Conservation (phyloP, 805 yeast species). For the Groenewaldozyma tartarivorans region DNA sequence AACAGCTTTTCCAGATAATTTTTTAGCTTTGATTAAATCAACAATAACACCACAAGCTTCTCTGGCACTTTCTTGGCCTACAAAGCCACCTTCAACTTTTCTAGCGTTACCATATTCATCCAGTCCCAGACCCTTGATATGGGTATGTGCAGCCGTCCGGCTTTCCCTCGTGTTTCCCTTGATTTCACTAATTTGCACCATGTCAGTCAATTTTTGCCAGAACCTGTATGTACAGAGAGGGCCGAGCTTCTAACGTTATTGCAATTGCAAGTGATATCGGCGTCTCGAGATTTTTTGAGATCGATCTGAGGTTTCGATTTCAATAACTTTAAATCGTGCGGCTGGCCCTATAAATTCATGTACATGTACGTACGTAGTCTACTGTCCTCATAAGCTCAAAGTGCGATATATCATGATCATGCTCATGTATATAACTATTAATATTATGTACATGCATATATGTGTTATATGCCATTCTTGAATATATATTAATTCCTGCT, state of each 20-base stretch:
- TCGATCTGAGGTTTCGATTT: too few species aligned
- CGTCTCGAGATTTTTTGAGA: too few species aligned
- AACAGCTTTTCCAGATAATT: constrained; percentile 93
- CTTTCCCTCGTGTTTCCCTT: constrained; percentile 49
- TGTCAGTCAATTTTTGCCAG: constrained; percentile 18
- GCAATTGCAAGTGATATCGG: too few species aligned
- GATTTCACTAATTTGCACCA: constrained; percentile 76
- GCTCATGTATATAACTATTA: too few species aligned
- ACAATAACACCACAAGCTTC: constrained; percentile 91
- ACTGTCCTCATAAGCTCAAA: too few species aligned
- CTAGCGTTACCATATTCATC: constrained; percentile 86
- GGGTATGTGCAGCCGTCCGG: constrained; percentile 94
- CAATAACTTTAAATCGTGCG: too few species aligned
- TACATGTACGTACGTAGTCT: too few species aligned
- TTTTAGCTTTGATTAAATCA: constrained; percentile 83
- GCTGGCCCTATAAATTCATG: too few species aligned
- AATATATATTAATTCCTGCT: too few species aligned
- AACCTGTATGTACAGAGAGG: not conserved
- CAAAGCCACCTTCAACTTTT: constrained; percentile 79
- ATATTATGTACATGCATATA: too few species aligned
- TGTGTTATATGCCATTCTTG: too few species aligned
- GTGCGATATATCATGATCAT: too few species aligned
- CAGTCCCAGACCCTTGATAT: constrained; percentile 87
- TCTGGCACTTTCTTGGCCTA: constrained; percentile 61
- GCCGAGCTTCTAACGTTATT: not conserved